Evolutionary conservation across 495 filamentous ascomycete species (phyloP).

Genomic region (Articulospora tetracladia): DNA sequence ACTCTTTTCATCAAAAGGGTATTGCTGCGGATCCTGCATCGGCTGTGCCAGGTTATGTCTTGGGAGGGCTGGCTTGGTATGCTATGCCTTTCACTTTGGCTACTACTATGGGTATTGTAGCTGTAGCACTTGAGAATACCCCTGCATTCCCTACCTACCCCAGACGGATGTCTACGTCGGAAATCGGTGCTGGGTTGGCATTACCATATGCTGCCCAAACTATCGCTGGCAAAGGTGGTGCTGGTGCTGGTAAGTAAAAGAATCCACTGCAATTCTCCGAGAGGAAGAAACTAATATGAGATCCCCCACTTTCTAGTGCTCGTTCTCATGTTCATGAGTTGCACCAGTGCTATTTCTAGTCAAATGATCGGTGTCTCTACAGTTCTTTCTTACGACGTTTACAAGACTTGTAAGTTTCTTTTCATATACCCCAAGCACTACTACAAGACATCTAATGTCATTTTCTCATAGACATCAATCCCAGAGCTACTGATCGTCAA

Average conservation of each 20-base stretch:
- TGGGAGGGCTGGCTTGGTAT: background rate
- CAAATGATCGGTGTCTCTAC: background rate
- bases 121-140: background rate
- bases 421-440: background rate
- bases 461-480: background rate
- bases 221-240: background rate
- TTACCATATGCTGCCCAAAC: background rate
- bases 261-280: background rate
- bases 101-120: background rate
- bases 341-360: background rate
- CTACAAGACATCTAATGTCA: background rate
- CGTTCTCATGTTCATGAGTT: slow-evolving; percentile 1
- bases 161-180: background rate
- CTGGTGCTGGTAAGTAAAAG: background rate
- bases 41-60: background rate
- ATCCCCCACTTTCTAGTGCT: background rate
- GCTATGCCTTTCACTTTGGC: background rate
- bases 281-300: background rate
- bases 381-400: background rate
- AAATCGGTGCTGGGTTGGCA: background rate
- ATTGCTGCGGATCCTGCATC: background rate
- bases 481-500: background rate
- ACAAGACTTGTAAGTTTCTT: background rate
- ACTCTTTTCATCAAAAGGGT: background rate
- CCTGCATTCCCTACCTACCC: background rate